Base-by-base conservation (phyloP, 176 grass and related monocot genomes). In the Aegilops speltoides region DNA sequence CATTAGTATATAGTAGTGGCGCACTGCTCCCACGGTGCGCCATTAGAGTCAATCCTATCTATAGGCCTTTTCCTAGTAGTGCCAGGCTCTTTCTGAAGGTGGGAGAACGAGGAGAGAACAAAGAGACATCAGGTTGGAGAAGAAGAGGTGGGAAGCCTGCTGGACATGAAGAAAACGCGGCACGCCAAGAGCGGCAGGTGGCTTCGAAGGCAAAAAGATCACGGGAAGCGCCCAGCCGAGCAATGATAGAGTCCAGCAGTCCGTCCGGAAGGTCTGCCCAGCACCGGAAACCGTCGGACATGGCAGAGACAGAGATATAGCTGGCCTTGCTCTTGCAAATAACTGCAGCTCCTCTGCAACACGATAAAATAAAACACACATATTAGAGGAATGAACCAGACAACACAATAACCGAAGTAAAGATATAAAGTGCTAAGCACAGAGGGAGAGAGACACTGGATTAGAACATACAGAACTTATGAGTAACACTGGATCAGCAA, bases 121-220 rank as follows among this genome's bases (percentile, higher is more conserved):
- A 23, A 6, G 10, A 50, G 25, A 70, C 7, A 63, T 60, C 26
- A 6, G 88, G 81, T 24, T 63, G 37, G 38, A 88, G 5, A 10
- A 90, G 82, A 13, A 88, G 85, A 79, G 86, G 88, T 1, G 88
- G 85, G 33, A 89, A 79, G 28, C 2, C 70, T 8, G 22, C 16
- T 37, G 57, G 82, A 66, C 38, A 67, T 29, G 85, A 67, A 13
- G 57, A 40, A 79, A 64, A 77, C n/a, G 76, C 56, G 15, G 31
- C 19, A 54, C 60, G 78, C 91, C 91, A 93, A 82, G 88, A 74
- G 19, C 29, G 26, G 59, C 88, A 90, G 32, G 80, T 87, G 65
- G 69, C 22, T 1, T 78, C 14, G 4, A 88, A 87, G 59, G 83
- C 84, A 28, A 90, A 73, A 48, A 90, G 73, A 40, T 93, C 88